Evolutionary conservation across 2,329 filamentous ascomycete genomes (phyloP), one percentile per base, ranked within the genome.

Genomic region (Rhinocladiella mackenziei): DNA sequence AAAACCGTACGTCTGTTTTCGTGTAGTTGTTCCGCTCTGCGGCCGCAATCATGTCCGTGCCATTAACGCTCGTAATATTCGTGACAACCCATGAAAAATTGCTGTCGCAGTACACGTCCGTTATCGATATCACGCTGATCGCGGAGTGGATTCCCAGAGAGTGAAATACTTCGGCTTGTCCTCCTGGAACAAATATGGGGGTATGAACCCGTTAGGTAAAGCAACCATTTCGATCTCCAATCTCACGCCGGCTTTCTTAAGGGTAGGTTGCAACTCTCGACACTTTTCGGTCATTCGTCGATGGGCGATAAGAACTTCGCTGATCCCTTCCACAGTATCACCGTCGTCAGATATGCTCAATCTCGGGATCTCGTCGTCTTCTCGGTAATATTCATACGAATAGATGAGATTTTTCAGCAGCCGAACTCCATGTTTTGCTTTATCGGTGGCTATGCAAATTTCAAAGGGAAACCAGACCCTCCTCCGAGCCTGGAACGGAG

Each of bases 121-220:
- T n/a, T n/a, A n/a, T n/a, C n/a, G n/a, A 8, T n/a, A 26, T n/a
- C 8, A 26, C n/a, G n/a, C 23, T 26, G 6, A 17, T 6, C 25
- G 26, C n/a, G 48, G 46, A 26, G 28, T 42, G 5, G 47, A 51
- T 33, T 55, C 43, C 55, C 55, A 57, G 9, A 56, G 26, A 10
- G 33, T 45, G 28, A 37, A 48, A 13, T 14, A 33, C 29, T 9
- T 51, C 11, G 55, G 55, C 34, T 49, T 49, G 9, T 57, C 53
- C 38, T 57, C 55, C 18, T 45, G 42, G 40, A 47, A 53, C 26
- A 57, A 35, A 35, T 57, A 57, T n/a, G 55, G 55, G n/a, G 55
- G 55, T 18, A 57, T 57, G 28, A 53, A 57, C 4, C 55, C 55
- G 19, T 48, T 51, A 4, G 53, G 53, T 23, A 55, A 26, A n/a